Base-by-base conservation (phyloP, 805 yeast species). In the Candida namnaoensis region DNA sequence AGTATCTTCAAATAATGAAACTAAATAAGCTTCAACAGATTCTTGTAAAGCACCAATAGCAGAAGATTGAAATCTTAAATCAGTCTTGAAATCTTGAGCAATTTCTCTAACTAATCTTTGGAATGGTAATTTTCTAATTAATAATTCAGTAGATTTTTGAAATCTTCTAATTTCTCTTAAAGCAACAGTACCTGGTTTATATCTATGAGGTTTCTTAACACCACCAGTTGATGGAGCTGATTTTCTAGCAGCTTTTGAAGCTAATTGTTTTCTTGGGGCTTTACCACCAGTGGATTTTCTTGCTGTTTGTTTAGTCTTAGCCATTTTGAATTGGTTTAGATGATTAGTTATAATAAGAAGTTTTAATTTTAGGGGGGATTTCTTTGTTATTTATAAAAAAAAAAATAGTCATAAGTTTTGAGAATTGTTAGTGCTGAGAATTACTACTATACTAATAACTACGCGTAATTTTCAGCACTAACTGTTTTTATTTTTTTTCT, bases 41-140 rank as follows among this genome's bases (percentile, higher is more conserved):
- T 93, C 99, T 70, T 91, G 99, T 58, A 91, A 75, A 54, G 99
- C 99, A 71, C 95, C 90, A 53, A 91, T 84, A 52, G 99, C 99
- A 52, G 95, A 85, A 44, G 96, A 85, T 69, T 91, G 97, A 82
- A 93, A 91, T 76, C 96, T 82, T 68, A 88, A 78, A 64, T 85
- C 95, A 56, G 91, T 80, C 74, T 82, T 84, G 79, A 85, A 84
- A 65, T 88, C 96, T 68, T 84, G 91, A 50, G 96, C 95, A 50
- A 91, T 87, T 71, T 90, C 96, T 68, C 96, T 78, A 44, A 90
- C 96, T 64, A 90, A 78, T 76, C 97, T 82, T 68, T 91, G 96
- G 83, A 91, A 91, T 46, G 98, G 98, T 56, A 91, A 78, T 69
- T 91, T 91, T 77, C 95, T 85, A 69, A 91, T 87, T 69, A 91